These are phyloP conservation scores for Kurtzmaniella natalensis DNA, from an alignment of 1,139 yeast species.

Conservation along the genomic window DNA sequence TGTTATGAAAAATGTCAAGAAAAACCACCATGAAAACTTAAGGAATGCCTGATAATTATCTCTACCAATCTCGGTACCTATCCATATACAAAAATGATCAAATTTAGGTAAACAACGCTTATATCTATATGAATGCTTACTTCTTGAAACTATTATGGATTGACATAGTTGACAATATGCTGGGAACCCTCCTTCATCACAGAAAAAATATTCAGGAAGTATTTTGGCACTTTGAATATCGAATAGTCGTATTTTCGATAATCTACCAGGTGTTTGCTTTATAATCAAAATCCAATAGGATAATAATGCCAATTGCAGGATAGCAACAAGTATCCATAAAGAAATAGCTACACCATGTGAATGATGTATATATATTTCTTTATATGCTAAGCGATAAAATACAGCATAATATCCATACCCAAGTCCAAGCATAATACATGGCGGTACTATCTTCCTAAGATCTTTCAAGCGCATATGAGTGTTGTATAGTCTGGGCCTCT, in stretches of 20 bases:
- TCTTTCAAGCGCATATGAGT: background rate
- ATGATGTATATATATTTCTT: conserved; percentile 28
- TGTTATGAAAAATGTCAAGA: conserved; percentile 25
- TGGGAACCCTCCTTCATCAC: conserved; percentile 61
- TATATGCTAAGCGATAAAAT: conserved; percentile 34
- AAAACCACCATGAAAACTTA: conserved; percentile 39
- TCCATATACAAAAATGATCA: conserved; percentile 67
- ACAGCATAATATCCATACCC: conserved; percentile 32
- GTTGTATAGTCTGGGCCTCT: background rate
- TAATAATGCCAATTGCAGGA: conserved; percentile 20
- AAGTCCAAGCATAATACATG: conserved; percentile 17
- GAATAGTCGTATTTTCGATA: conserved; percentile 22
- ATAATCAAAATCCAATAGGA: conserved; percentile 30
- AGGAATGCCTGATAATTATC: conserved; percentile 49
- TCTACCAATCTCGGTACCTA: conserved; percentile 57
- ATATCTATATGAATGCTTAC: conserved; percentile 50
- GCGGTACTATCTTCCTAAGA: conserved; percentile 17
- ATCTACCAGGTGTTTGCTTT: conserved; percentile 32
- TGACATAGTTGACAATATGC: conserved; percentile 54
- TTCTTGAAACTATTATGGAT: conserved; percentile 49
- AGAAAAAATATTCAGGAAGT: conserved; percentile 50
- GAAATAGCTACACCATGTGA: conserved; percentile 29
- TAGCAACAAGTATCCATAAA: conserved; percentile 30
- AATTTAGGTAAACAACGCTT: conserved; percentile 49
- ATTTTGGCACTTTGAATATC: conserved; percentile 20